Conservation (phyloP, 768 basidiomycete species). For the Leucosporidium yakuticum region DNA sequence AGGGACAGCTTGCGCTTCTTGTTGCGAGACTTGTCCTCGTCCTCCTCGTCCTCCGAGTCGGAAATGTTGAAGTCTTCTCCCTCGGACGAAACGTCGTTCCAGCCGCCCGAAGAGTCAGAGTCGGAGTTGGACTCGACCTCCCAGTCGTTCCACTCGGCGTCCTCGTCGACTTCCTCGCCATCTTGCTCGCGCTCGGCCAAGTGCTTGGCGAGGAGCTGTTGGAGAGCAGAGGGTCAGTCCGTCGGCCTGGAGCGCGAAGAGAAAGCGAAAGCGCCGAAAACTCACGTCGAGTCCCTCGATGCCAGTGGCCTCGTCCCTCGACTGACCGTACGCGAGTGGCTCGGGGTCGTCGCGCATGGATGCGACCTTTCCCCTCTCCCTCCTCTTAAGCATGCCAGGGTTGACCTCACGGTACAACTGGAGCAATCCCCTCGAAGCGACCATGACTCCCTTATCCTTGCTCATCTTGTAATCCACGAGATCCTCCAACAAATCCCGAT, state of each 20-base stretch:
- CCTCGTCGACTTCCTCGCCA: conserved; percentile 51
- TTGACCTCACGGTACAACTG: conserved; percentile 94
- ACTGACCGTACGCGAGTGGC: conserved; percentile 73
- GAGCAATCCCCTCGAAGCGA: conserved; percentile 79
- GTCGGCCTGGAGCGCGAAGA: background rate
- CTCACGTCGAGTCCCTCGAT: conserved; percentile 84
- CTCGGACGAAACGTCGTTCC: conserved; percentile 73
- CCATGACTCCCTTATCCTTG: conserved; percentile 83
- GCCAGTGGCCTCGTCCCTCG: conserved; percentile 63
- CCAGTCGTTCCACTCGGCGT: conserved; percentile 76
- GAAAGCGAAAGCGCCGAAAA: conserved; percentile 23
- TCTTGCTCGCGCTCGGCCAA: conserved; percentile 64
- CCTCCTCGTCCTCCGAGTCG: conserved; percentile 72
- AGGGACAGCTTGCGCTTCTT: conserved; percentile 20
- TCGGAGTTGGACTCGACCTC: conserved; percentile 39
- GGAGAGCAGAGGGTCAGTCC: background rate
- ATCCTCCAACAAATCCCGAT: conserved; percentile 85
- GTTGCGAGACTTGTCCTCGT: conserved; percentile 50
- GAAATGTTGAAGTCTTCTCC: conserved; percentile 46
- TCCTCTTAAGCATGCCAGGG: conserved; percentile 78
- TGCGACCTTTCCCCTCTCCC: conserved; percentile 89
- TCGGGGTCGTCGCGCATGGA: conserved; percentile 50
- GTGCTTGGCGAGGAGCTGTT: conserved; percentile 64
- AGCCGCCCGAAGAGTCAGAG: conserved; percentile 62
- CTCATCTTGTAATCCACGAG: conserved; percentile 92